A percentile compares a stretch with the other conserved stretches of the same genome.
phyloP scores from a whole-genome alignment of 352 stramenopile genomes.

The Phytophthora megakarya region DNA sequence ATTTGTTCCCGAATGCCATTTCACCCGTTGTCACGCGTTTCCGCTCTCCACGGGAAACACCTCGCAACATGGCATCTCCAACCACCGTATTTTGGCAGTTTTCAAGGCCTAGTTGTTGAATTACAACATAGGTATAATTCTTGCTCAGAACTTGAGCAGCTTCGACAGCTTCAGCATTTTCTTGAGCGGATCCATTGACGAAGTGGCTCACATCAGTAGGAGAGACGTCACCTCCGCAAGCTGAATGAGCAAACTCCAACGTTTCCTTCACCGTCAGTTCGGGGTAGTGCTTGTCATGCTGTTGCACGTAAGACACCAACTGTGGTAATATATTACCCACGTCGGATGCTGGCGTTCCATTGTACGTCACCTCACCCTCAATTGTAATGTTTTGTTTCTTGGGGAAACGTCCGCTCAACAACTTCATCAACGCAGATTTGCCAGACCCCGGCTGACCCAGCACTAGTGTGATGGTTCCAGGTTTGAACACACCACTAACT shows the following conservation, averaged over 20 bases:
- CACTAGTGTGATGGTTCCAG: constrained; percentile 23
- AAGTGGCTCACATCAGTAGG: constrained; percentile 20
- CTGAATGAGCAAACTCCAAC: constrained; percentile 41
- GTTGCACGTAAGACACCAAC: constrained; percentile 44
- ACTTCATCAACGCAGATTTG: constrained; percentile 37
- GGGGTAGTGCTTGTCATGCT: constrained; percentile 48
- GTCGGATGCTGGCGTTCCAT: constrained; percentile 28
- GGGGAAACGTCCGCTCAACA: constrained; percentile 41
- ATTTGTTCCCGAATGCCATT: constrained; percentile 69
- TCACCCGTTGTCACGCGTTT: constrained; percentile 55
- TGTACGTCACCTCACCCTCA: constrained; percentile 42
- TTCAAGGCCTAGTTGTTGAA: constrained; percentile 41
- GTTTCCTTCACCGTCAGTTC: constrained; percentile 42
- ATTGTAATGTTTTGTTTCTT: constrained; percentile 39
- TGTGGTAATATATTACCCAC: constrained; percentile 41
- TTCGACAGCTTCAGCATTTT: constrained; percentile 34
- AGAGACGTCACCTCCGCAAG: constrained; percentile 28
- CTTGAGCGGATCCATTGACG: constrained; percentile 32
- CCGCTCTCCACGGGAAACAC: constrained; percentile 81
- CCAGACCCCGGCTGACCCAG: constrained; percentile 23
- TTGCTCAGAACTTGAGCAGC: constrained; percentile 33
- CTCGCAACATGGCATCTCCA: constrained; percentile 52
- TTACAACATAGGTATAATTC: constrained; percentile 49
- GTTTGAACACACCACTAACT: constrained; percentile 35
- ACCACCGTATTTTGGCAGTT: constrained; percentile 58